phyloP scores from a whole-genome alignment of 768 basidiomycete genomes.

The Podaxis sp. region DNA sequence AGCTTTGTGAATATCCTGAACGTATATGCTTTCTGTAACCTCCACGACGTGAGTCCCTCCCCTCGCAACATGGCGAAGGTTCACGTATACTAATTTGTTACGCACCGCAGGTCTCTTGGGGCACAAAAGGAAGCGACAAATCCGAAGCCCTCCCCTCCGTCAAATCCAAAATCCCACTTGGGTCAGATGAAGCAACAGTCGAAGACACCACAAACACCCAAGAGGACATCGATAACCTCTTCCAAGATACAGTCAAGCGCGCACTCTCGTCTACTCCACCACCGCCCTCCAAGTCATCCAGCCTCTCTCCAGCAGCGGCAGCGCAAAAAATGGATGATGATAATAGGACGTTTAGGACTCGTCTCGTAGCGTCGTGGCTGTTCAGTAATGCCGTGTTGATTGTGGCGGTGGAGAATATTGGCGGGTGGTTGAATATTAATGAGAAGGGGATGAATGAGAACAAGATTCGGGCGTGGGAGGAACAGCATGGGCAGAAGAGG shows the following conservation, averaged over 20 bases:
- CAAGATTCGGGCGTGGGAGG: conserved; percentile 37
- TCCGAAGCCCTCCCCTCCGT: conserved; percentile 89
- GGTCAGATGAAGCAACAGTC: conserved; percentile 72
- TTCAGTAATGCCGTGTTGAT: conserved; percentile 67
- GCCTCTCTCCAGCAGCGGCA: conserved; percentile 43
- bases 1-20: conserved; percentile 94
- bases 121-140: conserved; percentile 94
- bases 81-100: background rate
- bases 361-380: conserved; percentile 84
- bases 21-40: conserved; percentile 95
- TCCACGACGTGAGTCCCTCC: conserved; percentile 66
- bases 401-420: conserved; percentile 74
- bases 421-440: conserved; percentile 43
- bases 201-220: conserved; percentile 82
- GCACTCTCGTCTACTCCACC: conserved; percentile 73
- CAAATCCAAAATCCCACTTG: conserved; percentile 68
- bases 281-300: background rate
- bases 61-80: no score
- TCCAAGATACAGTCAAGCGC: conserved; percentile 89
- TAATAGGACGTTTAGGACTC: conserved; percentile 93
- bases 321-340: conserved; percentile 82
- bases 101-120: conserved; percentile 58
- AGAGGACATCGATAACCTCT: conserved; percentile 86
- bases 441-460: conserved; percentile 27
- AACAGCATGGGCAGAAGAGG: conserved; percentile 40